A percentile compares a stretch with the other conserved stretches of the same genome.
These are phyloP conservation scores for Amanita exitialis DNA, from an alignment of 768 basidiomycete genomes.

Conservation along the genomic window DNA sequence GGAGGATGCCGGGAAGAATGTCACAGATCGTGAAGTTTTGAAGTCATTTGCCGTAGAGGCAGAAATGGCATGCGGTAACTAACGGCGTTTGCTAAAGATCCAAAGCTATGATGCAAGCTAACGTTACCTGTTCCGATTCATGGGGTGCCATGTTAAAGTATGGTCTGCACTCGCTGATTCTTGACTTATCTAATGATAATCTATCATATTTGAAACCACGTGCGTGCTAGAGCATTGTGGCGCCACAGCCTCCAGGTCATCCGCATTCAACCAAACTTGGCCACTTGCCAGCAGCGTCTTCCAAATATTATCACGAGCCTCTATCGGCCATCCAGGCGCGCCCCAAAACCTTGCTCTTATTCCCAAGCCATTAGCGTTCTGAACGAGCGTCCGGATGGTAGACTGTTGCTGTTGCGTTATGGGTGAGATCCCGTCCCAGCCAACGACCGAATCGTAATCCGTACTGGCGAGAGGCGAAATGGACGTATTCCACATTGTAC, in stretches of 20 bases:
- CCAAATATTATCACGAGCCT: slow-evolving; percentile 35
- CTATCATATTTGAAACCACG: too few species aligned
- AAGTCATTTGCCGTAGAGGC: too few species aligned
- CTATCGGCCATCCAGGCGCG: slow-evolving; percentile 38
- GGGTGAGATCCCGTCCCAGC: slow-evolving; percentile 35
- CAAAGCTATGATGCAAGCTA: too few species aligned
- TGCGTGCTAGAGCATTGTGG: slow-evolving; percentile 18
- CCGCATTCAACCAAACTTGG: slow-evolving; percentile 43
- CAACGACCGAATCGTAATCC: slow-evolving; percentile 32
- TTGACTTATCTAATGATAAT: too few species aligned
- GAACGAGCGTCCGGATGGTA: slow-evolving; percentile 28
- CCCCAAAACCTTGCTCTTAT: slow-evolving; percentile 44
- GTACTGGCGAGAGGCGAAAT: slow-evolving; percentile 42
- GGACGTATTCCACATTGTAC: slow-evolving; percentile 27
- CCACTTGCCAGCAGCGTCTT: slow-evolving; percentile 28
- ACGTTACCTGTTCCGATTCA: too few species aligned
- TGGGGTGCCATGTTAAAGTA: too few species aligned
- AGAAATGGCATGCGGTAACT: too few species aligned
- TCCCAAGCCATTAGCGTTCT: slow-evolving; percentile 31
- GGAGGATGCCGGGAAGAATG: too few species aligned
- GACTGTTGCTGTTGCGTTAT: slow-evolving; percentile 29
- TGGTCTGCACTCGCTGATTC: too few species aligned
- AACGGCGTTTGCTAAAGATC: too few species aligned
- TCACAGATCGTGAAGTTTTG: too few species aligned
- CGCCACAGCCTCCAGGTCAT: slow-evolving; percentile 36